A percentile compares a stretch with the other conserved stretches of the same genome.
These are phyloP conservation scores for Melianthus villosus DNA, from an alignment of 441 rosid genomes.

Conservation along the genomic window DNA sequence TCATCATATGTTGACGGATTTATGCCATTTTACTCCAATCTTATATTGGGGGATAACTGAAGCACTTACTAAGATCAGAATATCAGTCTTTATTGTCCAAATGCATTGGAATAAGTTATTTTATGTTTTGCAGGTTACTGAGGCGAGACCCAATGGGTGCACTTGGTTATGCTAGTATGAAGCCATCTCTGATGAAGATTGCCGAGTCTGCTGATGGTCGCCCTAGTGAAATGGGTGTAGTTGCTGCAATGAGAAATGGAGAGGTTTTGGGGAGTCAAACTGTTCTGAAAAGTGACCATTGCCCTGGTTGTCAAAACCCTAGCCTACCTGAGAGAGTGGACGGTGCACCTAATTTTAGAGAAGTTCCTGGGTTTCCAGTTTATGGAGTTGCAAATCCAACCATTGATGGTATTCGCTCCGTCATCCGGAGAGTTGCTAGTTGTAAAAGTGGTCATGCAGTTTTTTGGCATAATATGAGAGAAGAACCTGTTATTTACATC, in stretches of 20 bases:
- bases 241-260: conserved; percentile 86
- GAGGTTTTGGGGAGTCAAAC: conserved; percentile 97
- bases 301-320: conserved; percentile 83
- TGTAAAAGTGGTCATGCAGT: conserved; percentile 60
- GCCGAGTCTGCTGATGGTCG: conserved; percentile 82
- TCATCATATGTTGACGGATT: too few relatives aligned
- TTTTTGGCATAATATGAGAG: conserved; percentile 99
- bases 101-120: conserved; percentile 4
- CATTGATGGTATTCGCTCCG: conserved; percentile 80
- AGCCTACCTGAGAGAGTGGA: conserved; percentile 85
- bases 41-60: too few relatives aligned
- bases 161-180: conserved; percentile 61
- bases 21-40: too few relatives aligned
- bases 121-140: conserved; percentile 48
- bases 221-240: conserved; percentile 81
- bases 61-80: too few relatives aligned
- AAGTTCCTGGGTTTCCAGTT: conserved; percentile 95
- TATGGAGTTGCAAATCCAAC: conserved; percentile 99
- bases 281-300: conserved; percentile 92
- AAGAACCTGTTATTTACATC: conserved; percentile 96
- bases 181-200: conserved; percentile 63
- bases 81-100: too few relatives aligned
- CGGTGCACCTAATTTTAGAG: conserved; percentile 97
- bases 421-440: conserved; percentile 71
- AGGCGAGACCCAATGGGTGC: conserved; percentile 99